A percentile compares a stretch with the other conserved stretches of the same genome.
Conservation (phyloP, 106 monocot species). For the Narthecium ossifragum region DNA sequence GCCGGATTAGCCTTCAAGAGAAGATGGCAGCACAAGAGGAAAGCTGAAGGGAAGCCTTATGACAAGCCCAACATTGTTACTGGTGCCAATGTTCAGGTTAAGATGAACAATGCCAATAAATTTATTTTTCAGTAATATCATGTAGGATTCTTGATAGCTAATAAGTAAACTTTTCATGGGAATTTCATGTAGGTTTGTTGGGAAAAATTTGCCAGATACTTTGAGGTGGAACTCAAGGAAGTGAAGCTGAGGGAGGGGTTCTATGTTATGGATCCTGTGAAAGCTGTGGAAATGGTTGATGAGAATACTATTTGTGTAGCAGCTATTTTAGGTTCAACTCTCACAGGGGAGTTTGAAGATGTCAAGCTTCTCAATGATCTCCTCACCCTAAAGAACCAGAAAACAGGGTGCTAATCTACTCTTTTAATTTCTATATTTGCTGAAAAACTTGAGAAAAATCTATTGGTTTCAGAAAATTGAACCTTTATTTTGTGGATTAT, state of each 20-base stretch:
- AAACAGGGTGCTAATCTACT: conserved; percentile 25
- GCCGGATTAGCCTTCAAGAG: conserved; percentile 53
- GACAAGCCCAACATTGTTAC: conserved; percentile 53
- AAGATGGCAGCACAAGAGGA: conserved; percentile 48
- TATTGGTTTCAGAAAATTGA: too few relatives aligned
- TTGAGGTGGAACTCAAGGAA: conserved; percentile 42
- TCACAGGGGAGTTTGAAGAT: conserved; percentile 57
- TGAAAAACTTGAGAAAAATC: too few relatives aligned
- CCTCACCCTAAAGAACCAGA: conserved; percentile 32
- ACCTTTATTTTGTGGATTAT: too few relatives aligned
- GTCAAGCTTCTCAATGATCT: conserved; percentile 46
- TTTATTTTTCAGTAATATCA: background rate
- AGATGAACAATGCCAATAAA: background rate
- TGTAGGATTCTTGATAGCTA: background rate
- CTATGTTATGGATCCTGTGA: conserved; percentile 58
- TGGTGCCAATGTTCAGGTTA: conserved; percentile 57
- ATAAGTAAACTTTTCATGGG: too few relatives aligned
- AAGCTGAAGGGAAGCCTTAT: conserved; percentile 45
- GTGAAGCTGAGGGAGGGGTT: conserved; percentile 35
- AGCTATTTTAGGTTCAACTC: conserved; percentile 52
- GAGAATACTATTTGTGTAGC: conserved; percentile 64
- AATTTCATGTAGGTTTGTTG: conserved; percentile 23
- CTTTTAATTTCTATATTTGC: too few relatives aligned
- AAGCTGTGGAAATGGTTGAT: conserved; percentile 57
- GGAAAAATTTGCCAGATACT: conserved; percentile 35